Base-by-base conservation (phyloP, 2,329 filamentous ascomycete genomes). In the Aspergillus arachidicola region DNA sequence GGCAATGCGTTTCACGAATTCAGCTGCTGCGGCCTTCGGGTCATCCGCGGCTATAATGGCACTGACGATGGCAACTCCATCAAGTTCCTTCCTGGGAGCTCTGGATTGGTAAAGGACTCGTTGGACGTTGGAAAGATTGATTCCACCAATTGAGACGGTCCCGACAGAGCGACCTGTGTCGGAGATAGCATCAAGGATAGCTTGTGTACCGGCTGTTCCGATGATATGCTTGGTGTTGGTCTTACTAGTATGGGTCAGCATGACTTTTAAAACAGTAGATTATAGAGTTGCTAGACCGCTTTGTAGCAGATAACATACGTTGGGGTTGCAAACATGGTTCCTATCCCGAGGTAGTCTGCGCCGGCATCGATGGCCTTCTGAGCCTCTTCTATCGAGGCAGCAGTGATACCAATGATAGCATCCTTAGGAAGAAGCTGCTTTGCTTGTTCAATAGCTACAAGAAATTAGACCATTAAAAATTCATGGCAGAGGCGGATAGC, bases 291-390 rank as follows among this genome's bases (percentile, higher is more conserved):
- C 14, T 19, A 10, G 58, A 19, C 28, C 23, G 19, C 5, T 45
- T 14, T 36, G 28, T 28, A 6, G 51, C n/a, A 12, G 45, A 23
- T 23, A n/a, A 79, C 83, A 77, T 80, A 91, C 86, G 93, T 97
- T 56, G 87, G 78, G 0, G 94, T 98, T 19, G 93, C 87, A 79
- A 91, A 97, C 66, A 97, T 87, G 1, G 94, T 95, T 30, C 95
- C 94, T 55, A 98, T 89, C 21, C 94, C 95, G 5, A 98, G 83
- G 77, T 98, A 98, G 76, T 95, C 89, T 32, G 94, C 93, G n/a
- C 93, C 93, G 57, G 85, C 86, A 57, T 85, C 80, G 63, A 91
- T 90, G 0, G 94, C 94, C 60, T 79, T 81, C 55, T 89, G 77
- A 4, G 93, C 92, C 80, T 98, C 91, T 7, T 89, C 85, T 26